Percentiles rank a stretch among this genome's conserved stretches.
Evolutionary conservation across 352 stramenopile genomes (phyloP).

Genomic region (Phytopythium helicoides): DNA sequence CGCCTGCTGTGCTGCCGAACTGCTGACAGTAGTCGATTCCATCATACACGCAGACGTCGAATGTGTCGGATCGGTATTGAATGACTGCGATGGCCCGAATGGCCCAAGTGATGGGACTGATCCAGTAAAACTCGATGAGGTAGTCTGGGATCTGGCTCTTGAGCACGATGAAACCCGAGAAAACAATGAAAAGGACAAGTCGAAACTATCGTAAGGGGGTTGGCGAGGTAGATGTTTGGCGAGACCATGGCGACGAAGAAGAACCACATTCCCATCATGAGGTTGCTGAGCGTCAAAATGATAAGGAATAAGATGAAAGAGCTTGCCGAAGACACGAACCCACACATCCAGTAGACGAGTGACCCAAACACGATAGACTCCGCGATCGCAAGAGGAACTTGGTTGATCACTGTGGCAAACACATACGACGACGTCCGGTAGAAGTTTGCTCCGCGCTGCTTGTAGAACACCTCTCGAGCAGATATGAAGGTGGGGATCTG

Average conservation of each 20-base stretch:
- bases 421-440: conserved; percentile 72
- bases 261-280: conserved; percentile 41
- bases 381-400: conserved; percentile 34
- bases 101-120: conserved; percentile 55
- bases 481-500: conserved; percentile 65
- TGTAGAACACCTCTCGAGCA: conserved; percentile 60
- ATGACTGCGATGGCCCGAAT: conserved; percentile 39
- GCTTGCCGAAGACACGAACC: conserved; percentile 31
- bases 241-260: conserved; percentile 32
- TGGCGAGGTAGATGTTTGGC: conserved; percentile 31
- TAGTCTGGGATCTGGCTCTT: conserved; percentile 40
- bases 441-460: conserved; percentile 78
- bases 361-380: conserved; percentile 80
- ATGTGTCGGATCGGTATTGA: conserved; percentile 33
- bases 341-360: conserved; percentile 82
- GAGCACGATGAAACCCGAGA: conserved; percentile 37
- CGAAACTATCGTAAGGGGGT: conserved; percentile 37
- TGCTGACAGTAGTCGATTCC: conserved; percentile 30
- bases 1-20: conserved; percentile 26
- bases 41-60: conserved; percentile 30
- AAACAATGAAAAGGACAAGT: conserved; percentile 48
- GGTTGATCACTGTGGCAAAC: conserved; percentile 28
- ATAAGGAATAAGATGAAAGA: conserved; percentile 39
- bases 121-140: conserved; percentile 55
- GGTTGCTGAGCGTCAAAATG: conserved; percentile 40